phyloP scores from a whole-genome alignment of 1,284 basidiomycete species.

The Cutaneotrichosporon cutaneum region DNA sequence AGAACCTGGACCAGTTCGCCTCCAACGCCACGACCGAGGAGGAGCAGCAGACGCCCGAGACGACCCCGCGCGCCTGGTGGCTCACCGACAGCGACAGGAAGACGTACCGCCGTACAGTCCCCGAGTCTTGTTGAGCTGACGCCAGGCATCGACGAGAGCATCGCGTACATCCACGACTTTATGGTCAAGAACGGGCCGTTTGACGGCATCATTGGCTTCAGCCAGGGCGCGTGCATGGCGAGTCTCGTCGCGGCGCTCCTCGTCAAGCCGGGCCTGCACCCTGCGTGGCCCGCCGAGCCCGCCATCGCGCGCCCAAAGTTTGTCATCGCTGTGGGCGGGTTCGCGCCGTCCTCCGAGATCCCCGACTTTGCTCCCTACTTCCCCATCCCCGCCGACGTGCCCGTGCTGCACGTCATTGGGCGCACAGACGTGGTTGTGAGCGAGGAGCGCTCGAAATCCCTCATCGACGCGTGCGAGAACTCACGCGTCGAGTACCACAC shows the following conservation, averaged over 20 bases:
- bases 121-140: too few relatives aligned
- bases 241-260: constrained; percentile 68
- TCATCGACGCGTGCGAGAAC: constrained; percentile 62
- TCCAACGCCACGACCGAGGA: constrained; percentile 58
- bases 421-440: constrained; percentile 75
- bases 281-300: constrained; percentile 64
- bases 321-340: constrained; percentile 59
- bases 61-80: constrained; percentile 80
- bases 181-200: constrained; percentile 54
- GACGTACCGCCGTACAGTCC: constrained; percentile 52
- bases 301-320: constrained; percentile 66
- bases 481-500: constrained; percentile 51
- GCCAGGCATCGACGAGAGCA: constrained; percentile 63
- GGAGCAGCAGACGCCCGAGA: constrained; percentile 60
- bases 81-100: constrained; percentile 57
- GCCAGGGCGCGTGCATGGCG: constrained; percentile 80
- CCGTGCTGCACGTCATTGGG: constrained; percentile 77
- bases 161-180: constrained; percentile 54
- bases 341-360: constrained; percentile 40
- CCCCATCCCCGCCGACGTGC: constrained; percentile 57
- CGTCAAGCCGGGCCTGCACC: constrained; percentile 61
- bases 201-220: constrained; percentile 76
- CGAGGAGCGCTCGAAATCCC: constrained; percentile 64
- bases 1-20: constrained; percentile 58
- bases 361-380: constrained; percentile 57